Evolutionary conservation across 768 basidiomycete species (phyloP).

Genomic region (Cytidiella melzeri): DNA sequence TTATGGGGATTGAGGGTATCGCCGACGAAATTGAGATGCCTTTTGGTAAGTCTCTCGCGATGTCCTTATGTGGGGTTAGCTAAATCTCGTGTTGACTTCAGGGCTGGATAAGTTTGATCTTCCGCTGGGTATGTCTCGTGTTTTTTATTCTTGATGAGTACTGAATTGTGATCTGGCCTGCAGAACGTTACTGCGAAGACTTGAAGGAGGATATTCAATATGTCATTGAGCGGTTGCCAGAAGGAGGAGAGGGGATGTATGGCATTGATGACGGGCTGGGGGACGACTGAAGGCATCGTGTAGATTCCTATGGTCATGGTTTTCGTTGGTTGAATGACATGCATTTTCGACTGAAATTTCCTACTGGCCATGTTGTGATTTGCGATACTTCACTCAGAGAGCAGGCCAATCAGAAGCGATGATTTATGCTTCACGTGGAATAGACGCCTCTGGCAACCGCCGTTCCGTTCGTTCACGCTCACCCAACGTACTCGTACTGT

Average conservation of each 20-base stretch:
- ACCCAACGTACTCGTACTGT: background rate
- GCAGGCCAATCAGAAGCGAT: constrained; percentile 2
- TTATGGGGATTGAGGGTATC: constrained; percentile 95
- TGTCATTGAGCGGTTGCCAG: constrained; percentile 62
- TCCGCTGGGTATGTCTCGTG: constrained; percentile 64
- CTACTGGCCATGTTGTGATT: background rate
- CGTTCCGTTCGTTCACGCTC: constrained; percentile 9
- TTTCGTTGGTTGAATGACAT: background rate
- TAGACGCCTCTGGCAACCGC: background rate
- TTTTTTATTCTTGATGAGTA: background rate
- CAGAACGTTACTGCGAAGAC: constrained; percentile 82
- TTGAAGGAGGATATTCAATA: constrained; percentile 83
- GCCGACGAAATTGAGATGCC: constrained; percentile 95
- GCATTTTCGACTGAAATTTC: too few relatives aligned
- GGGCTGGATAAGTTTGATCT: constrained; percentile 54
- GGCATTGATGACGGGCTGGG: constrained; percentile 81
- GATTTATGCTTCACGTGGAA: constrained; percentile 5
- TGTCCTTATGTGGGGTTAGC: background rate
- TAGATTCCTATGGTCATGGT: background rate
- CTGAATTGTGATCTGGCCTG: constrained; percentile 1
- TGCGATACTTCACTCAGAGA: background rate
- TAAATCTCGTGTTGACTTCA: constrained; percentile 2
- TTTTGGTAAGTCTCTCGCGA: constrained; percentile 51
- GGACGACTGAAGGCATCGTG: constrained; percentile 53
- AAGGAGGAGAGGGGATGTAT: constrained; percentile 64